Evolutionary conservation across 768 basidiomycete species (phyloP).

Genomic region (Scleroderma citrinum): DNA sequence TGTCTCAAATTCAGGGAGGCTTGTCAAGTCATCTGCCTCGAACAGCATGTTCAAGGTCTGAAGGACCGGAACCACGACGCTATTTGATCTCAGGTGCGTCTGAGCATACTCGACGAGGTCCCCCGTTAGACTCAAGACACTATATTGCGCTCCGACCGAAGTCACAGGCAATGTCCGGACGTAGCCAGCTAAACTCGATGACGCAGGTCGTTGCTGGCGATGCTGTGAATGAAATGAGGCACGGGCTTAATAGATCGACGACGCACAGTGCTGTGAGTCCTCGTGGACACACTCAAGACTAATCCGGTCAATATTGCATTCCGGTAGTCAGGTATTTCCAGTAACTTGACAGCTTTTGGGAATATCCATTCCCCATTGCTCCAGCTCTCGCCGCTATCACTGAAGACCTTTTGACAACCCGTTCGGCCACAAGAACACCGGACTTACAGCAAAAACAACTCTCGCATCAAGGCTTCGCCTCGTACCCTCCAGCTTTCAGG

Average conservation of each 20-base stretch:
- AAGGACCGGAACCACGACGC: slow-evolving; percentile 75
- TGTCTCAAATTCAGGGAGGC: slow-evolving; percentile 38
- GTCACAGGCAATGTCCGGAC: slow-evolving; percentile 45
- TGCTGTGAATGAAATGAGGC: slow-evolving; percentile 12
- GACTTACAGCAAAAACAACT: slow-evolving; percentile 49
- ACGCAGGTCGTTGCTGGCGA: slow-evolving; percentile 61
- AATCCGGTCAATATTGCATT: slow-evolving; percentile 60
- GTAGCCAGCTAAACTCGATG: slow-evolving; percentile 55
- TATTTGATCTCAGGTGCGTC: slow-evolving; percentile 54
- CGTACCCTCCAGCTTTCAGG: slow-evolving; percentile 48
- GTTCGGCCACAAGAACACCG: background rate
- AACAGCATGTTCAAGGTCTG: slow-evolving; percentile 71
- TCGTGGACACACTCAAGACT: slow-evolving; percentile 75
- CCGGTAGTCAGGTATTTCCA: slow-evolving; percentile 60
- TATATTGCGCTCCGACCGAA: slow-evolving; percentile 33
- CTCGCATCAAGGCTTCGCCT: slow-evolving; percentile 39
- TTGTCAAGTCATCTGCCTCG: slow-evolving; percentile 56
- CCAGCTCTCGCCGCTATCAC: slow-evolving; percentile 46
- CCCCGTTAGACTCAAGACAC: slow-evolving; percentile 43
- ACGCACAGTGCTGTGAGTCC: slow-evolving; percentile 80
- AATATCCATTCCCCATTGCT: slow-evolving; percentile 71
- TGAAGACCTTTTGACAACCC: slow-evolving; percentile 14
- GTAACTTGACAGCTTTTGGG: slow-evolving; percentile 60
- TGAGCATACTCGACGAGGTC: slow-evolving; percentile 56
- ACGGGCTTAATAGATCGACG: slow-evolving; percentile 3